Evolutionary conservation across 345 rosid genomes (phyloP).

Genomic region (Arabidopsis suecica): DNA sequence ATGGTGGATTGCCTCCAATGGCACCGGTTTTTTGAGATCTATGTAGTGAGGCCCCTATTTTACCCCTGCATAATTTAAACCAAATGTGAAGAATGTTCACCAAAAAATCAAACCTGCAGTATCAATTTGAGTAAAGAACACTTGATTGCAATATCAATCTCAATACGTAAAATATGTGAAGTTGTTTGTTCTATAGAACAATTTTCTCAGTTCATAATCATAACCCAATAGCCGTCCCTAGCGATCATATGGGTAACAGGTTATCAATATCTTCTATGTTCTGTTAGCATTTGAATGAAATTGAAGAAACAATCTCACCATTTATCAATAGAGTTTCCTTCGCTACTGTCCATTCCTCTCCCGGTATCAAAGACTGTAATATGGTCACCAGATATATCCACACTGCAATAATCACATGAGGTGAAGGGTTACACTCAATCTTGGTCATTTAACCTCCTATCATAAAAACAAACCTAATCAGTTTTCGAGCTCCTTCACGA

Average conservation of each 20-base stretch:
- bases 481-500: conserved; percentile 44
- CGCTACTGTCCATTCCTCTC: conserved; percentile 76
- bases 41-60: conserved; percentile 74
- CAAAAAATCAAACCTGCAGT: conserved; percentile 14
- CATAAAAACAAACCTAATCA: conserved; percentile 59
- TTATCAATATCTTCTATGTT: conserved; percentile 13
- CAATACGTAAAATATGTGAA: conserved; percentile 11
- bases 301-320: conserved; percentile 52
- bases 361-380: conserved; percentile 81
- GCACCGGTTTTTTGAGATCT: conserved; percentile 54
- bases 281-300: conserved; percentile 9
- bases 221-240: not conserved
- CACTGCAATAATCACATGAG: conserved; percentile 49
- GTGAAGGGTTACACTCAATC: not conserved
- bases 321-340: conserved; percentile 59
- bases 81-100: conserved; percentile 18
- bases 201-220: conserved; percentile 23
- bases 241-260: not conserved
- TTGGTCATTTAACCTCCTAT: not conserved
- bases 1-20: conserved; percentile 75
- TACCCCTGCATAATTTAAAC: conserved; percentile 63
- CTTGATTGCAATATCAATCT: not conserved
- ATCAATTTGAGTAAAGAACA: conserved; percentile 26
- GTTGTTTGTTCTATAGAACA: conserved; percentile 3
- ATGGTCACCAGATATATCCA: conserved; percentile 51